Percentiles rank a stretch among this genome's conserved stretches.
These are phyloP conservation scores for Fusarium gaditjirri DNA, from an alignment of 2,329 filamentous ascomycete genomes.

Conservation along the genomic window DNA sequence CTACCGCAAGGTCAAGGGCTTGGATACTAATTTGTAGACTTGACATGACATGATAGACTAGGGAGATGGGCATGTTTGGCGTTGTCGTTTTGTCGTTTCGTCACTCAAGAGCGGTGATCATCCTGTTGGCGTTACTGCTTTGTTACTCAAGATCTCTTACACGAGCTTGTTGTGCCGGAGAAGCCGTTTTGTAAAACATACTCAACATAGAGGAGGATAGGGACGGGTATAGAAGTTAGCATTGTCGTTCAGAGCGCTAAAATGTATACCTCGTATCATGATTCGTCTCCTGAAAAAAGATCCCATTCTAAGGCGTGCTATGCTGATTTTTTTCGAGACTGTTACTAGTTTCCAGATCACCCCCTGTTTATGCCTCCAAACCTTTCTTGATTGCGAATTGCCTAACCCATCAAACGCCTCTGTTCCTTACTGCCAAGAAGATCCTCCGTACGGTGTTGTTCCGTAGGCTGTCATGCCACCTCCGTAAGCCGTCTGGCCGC, in stretches of 20 bases:
- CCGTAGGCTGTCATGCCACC: conserved; percentile 74
- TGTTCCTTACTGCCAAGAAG: conserved; percentile 57
- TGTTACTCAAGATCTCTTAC: conserved; percentile 13
- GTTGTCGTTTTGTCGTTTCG: conserved; percentile 38
- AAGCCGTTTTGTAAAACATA: conserved; percentile 27
- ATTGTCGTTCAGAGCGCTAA: conserved; percentile 1
- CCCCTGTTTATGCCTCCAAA: conserved; percentile 22
- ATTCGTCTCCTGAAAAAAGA: conserved; percentile 26
- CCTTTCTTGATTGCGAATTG: conserved; percentile 37
- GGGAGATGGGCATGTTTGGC: conserved; percentile 34
- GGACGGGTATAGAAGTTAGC: neutral
- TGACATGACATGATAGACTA: conserved; percentile 30
- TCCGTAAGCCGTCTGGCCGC: conserved; percentile 73
- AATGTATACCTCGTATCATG: neutral
- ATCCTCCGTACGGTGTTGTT: conserved; percentile 62
- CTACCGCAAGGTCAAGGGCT: conserved; percentile 67
- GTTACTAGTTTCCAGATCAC: conserved; percentile 36
- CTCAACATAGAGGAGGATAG: conserved; percentile 11
- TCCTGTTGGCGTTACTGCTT: conserved; percentile 39
- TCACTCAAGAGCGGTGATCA: conserved; percentile 29
- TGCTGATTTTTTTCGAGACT: conserved; percentile 38
- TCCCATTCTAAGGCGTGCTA: conserved; percentile 44
- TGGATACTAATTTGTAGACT: conserved; percentile 45
- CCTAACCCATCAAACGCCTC: conserved; percentile 41
- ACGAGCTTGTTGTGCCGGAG: conserved; percentile 14